Percentiles rank a stretch among this genome's conserved stretches.
phyloP scores from a whole-genome alignment of 345 rosid genomes.

The Durio zibethinus region DNA sequence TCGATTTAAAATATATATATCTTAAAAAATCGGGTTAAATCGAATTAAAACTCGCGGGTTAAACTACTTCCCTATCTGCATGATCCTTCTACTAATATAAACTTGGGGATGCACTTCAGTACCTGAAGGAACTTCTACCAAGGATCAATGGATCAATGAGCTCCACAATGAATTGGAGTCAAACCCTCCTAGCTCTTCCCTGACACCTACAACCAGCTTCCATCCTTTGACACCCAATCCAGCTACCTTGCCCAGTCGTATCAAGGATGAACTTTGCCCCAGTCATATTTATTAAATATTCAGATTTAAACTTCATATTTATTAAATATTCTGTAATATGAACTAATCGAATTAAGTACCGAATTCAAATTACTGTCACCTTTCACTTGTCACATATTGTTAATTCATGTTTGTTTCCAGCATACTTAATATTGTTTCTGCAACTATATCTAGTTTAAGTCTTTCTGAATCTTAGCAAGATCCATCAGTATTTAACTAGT shows the following conservation, averaged over 20 bases:
- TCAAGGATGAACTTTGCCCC: constrained; percentile 79
- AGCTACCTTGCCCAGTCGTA: constrained; percentile 57
- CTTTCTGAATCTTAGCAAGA: not conserved
- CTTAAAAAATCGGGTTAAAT: no score
- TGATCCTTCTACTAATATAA: constrained; percentile 33
- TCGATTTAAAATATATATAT: no score
- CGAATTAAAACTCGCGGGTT: no score
- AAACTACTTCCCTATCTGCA: no score
- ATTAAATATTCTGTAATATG: no score
- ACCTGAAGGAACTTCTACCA: constrained; percentile 88
- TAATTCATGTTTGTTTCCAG: not conserved
- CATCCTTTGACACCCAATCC: constrained; percentile 84
- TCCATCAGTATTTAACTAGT: not conserved
- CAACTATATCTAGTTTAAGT: no score
- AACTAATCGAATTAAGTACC: no score
- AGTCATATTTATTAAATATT: no score
- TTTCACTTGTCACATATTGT: not conserved
- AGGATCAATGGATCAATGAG: constrained; percentile 89
- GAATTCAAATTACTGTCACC: no score
- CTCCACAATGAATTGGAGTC: constrained; percentile 87
- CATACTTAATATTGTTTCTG: not conserved
- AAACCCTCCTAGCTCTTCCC: constrained; percentile 44
- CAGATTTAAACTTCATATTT: no score
- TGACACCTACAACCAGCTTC: constrained; percentile 54
- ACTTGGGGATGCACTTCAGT: constrained; percentile 92